Base-by-base conservation (phyloP, 345 rosid genomes). In the Gossypium bickii region DNA sequence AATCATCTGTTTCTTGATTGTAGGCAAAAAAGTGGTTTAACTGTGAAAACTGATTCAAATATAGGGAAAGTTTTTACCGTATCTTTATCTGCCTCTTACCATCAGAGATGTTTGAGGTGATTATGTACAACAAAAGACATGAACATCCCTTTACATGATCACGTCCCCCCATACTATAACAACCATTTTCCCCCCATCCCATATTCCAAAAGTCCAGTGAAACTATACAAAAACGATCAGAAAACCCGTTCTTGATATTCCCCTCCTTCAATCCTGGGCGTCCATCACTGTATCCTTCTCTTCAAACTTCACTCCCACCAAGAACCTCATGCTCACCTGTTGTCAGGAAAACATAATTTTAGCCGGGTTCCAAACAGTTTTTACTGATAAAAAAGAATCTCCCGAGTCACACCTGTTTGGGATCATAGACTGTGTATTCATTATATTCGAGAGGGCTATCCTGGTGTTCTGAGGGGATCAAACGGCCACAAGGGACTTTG, bases 401-500 rank as follows among this genome's bases (percentile, higher is more conserved):
- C 13, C 45, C 4, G 24, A 10, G 2, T 16, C 27, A 34, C 69
- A 89, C 99, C 92, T 84, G 90, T 80, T 88, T 86, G 0, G 91
- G 93, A 62, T 93, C 94, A 70, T 89, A 91, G 25, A 93, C 93
- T 0, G 93, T 90, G 9, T 91, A 89, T 74, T 90, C 96, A n/a
- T 87, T 90, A 80, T 85, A 93, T 77, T 93, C 97, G 0, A 90
- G 90, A 12, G 85, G 85, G 78, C 94, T 89, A 29, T 89, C 87
- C 76, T 84, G 79, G 55, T 88, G 83, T 45, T 80, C 88, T 0
- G 97, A 94, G 3, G 90, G 80, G 41, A 90, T 81, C 64, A 94
- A 61, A 2, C 79, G 80, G 20, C 97, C 97, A 47, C 98, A 87
- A 12, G 97, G 97, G 48, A 90, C 90, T 51, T 84, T 90, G 44